These are phyloP conservation scores for Elaphomyces granulatus DNA, from an alignment of 495 filamentous ascomycete genomes.

Conservation along the genomic window DNA sequence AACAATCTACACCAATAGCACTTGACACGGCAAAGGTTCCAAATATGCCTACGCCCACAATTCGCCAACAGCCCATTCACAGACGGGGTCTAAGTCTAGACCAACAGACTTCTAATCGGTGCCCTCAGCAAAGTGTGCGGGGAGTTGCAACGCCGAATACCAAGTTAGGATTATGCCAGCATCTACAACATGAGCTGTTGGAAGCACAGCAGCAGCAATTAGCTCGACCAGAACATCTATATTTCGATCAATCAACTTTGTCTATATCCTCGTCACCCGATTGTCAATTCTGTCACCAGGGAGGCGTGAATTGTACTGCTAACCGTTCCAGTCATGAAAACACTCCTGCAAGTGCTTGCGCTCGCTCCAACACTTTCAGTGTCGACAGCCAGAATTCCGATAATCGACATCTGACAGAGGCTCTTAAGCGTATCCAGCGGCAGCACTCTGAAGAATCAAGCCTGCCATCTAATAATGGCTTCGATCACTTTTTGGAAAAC, in stretches of 20 bases:
- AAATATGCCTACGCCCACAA: slow-evolving; percentile 41
- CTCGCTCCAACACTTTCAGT: slow-evolving; percentile 10
- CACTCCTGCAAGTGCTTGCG: slow-evolving; percentile 11
- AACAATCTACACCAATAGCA: slow-evolving; percentile 70
- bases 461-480: slow-evolving; percentile 2
- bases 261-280: slow-evolving; percentile 14
- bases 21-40: slow-evolving; percentile 54
- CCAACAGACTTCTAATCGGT: slow-evolving; percentile 40
- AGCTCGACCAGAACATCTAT: slow-evolving; percentile 44
- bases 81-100: slow-evolving; percentile 70
- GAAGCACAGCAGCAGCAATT: slow-evolving; percentile 59
- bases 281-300: slow-evolving; percentile 21
- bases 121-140: slow-evolving; percentile 28
- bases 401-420: slow-evolving; percentile 10
- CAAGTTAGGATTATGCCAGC: slow-evolving; percentile 43
- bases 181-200: slow-evolving; percentile 46
- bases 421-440: slow-evolving; percentile 17
- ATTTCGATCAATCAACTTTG: slow-evolving; percentile 13
- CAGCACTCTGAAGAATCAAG: slow-evolving; percentile 9
- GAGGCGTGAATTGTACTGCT: slow-evolving; percentile 23
- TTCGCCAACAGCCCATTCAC: slow-evolving; percentile 41
- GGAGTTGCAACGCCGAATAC: slow-evolving; percentile 46
- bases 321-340: slow-evolving; percentile 9
- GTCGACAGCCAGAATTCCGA: slow-evolving; percentile 7
- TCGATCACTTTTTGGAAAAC: slow-evolving; percentile 10